These are phyloP conservation scores for Ganoderma meredithae DNA, from an alignment of 1,284 basidiomycete species.

Conservation along the genomic window DNA sequence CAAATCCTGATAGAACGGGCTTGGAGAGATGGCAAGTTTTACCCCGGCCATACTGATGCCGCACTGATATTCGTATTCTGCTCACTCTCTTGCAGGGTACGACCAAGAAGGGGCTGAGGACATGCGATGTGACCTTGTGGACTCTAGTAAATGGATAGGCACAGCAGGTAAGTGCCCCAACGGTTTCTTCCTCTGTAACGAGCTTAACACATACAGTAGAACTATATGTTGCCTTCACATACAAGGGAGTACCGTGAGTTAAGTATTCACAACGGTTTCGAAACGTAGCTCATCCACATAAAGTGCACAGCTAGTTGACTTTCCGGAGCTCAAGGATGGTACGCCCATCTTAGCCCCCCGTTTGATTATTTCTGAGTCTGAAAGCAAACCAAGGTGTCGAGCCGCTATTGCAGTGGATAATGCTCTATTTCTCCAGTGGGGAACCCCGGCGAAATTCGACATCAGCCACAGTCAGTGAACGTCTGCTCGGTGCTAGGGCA, in stretches of 20 bases:
- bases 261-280: background rate
- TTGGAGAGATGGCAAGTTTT: conserved; percentile 66
- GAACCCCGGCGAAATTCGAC: conserved; percentile 34
- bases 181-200: conserved; percentile 4
- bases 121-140: conserved; percentile 64
- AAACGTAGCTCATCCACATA: background rate
- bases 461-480: conserved; percentile 52
- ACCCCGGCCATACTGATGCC: background rate
- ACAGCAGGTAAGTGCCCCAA: conserved; percentile 61
- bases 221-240: conserved; percentile 73
- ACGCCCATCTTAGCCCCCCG: conserved; percentile 4
- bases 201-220: conserved; percentile 47
- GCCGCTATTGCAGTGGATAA: conserved; percentile 63
- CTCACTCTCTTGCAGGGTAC: conserved; percentile 58
- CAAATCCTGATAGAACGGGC: conserved; percentile 83
- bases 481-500: conserved; percentile 53
- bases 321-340: conserved; percentile 55
- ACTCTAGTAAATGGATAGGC: conserved; percentile 81
- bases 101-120: conserved; percentile 73
- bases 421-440: conserved; percentile 64
- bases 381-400: conserved; percentile 46
- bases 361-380: background rate
- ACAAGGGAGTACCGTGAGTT: conserved; percentile 79
- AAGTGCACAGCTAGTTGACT: conserved; percentile 72
- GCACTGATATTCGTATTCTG: background rate